Base-by-base conservation (phyloP, 1,284 basidiomycete species). In the Termitomyces sp. region DNA sequence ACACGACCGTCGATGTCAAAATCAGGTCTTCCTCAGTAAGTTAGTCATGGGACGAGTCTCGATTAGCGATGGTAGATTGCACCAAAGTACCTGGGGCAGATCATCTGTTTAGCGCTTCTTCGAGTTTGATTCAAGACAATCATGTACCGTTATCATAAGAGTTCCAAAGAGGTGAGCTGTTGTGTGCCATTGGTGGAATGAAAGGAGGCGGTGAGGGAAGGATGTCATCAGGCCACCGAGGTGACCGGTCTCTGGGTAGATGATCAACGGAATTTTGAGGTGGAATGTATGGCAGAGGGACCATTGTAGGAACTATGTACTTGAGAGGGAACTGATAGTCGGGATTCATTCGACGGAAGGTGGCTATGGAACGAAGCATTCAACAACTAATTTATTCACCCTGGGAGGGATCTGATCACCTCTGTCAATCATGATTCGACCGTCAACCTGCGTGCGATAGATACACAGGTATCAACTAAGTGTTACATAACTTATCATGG, bases 401-500 rank as follows among this genome's bases (percentile, higher is more conserved):
- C 26, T 38, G 5, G 9, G 26, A 52, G 2, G 19, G 2, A 3
- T 33, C 17, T 34, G 15, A 49, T 48, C 59, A 78, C 78, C 74
- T 63, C 78, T 65, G 60, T 84, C 82, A 40, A 84, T 66, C 78
- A 85, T 83, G 48, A 83, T 74, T 13, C 82, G 66, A 43, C 77
- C 70, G 49, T 64, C 68, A 39, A 78, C 70, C 73, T 76, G 50
- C 15, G 30, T 4, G 21, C 46, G 12, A n/a, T 19, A 7, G 1
- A 13, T 15, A n/a, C n/a, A 28, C 10, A 17, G 53, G 38, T 41
- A 24, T 59, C 33, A 42, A 45, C 21, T 5, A 40, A 45, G 31
- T 15, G 21, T 44, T 19, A 56, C 54, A 50, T 56, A n/a, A 17
- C 33, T 13, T 46, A 38, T 54, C 48, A 33, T 54, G 42, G 33